Percentiles rank a stretch among this genome's conserved stretches.
phyloP scores from a whole-genome alignment of 192 early-diverging fungal genomes.

The Coemansia sp. region DNA sequence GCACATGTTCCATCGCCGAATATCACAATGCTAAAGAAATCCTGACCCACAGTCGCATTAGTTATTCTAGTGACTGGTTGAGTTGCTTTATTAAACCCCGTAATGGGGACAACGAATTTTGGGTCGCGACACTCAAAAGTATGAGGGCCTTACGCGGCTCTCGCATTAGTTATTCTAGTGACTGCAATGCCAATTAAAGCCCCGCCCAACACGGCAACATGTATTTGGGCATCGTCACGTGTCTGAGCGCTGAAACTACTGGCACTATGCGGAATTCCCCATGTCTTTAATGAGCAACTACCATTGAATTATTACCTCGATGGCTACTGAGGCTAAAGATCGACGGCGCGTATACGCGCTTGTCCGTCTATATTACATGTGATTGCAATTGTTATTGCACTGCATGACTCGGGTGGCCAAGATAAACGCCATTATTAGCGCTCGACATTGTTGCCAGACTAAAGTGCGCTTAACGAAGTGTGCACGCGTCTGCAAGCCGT shows the following conservation, averaged over 20 bases:
- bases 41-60: background rate
- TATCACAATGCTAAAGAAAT: background rate
- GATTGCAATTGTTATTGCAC: background rate
- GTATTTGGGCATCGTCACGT: background rate
- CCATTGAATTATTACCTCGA: background rate
- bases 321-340: conserved; percentile 2
- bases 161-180: too few species aligned
- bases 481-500: conserved; percentile 1
- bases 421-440: conserved; percentile 6
- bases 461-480: background rate
- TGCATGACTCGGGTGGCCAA: background rate
- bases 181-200: background rate
- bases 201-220: background rate
- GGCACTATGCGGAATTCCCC: background rate
- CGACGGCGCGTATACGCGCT: background rate
- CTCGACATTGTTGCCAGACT: conserved; percentile 1
- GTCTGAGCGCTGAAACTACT: background rate
- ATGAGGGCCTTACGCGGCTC: too few species aligned
- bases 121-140: too few species aligned
- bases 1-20: conserved; percentile 41
- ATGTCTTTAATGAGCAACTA: background rate
- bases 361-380: conserved; percentile 5
- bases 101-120: too few species aligned
- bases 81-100: too few species aligned
- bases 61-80: too few species aligned